Evolutionary conservation across 768 basidiomycete species (phyloP).

Genomic region (Suillus plorans): DNA sequence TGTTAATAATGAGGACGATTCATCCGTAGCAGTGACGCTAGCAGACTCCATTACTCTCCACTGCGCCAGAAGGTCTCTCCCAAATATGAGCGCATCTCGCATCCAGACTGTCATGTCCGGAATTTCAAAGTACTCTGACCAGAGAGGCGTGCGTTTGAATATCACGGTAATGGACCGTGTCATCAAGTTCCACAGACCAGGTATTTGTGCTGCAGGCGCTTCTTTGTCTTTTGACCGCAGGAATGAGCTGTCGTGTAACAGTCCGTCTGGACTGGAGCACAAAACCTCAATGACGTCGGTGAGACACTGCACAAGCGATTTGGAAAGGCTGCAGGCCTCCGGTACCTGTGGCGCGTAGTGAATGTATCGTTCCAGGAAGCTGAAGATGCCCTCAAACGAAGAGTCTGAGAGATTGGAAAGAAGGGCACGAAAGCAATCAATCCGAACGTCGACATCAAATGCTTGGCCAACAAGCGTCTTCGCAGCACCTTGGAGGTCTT

Average conservation of each 20-base stretch:
- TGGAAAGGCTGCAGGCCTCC: constrained; percentile 88
- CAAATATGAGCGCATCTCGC: constrained; percentile 96
- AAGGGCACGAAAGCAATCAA: constrained; percentile 83
- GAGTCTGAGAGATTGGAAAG: constrained; percentile 64
- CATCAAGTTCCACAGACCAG: constrained; percentile 82
- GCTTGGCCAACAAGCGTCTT: constrained; percentile 82
- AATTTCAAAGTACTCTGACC: constrained; percentile 80
- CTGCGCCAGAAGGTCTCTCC: constrained; percentile 79
- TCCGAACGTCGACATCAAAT: constrained; percentile 85
- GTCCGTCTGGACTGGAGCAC: constrained; percentile 68
- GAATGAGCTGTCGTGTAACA: constrained; percentile 59
- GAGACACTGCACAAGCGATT: constrained; percentile 87
- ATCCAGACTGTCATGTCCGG: constrained; percentile 95
- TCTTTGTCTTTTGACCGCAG: constrained; percentile 42
- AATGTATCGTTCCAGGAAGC: constrained; percentile 67
- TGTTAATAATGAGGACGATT: constrained; percentile 18
- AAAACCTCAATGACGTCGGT: constrained; percentile 91
- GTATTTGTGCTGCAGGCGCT: constrained; percentile 54
- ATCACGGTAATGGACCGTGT: constrained; percentile 77
- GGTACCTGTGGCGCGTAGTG: constrained; percentile 61
- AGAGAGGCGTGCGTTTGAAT: constrained; percentile 79
- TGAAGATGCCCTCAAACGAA: constrained; percentile 68
- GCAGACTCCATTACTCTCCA: constrained; percentile 78
- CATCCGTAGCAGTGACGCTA: constrained; percentile 23
- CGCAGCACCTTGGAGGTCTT: constrained; percentile 69